Evolutionary conservation across 805 yeast genomes (phyloP).

Genomic region (Candida andamanensis): DNA sequence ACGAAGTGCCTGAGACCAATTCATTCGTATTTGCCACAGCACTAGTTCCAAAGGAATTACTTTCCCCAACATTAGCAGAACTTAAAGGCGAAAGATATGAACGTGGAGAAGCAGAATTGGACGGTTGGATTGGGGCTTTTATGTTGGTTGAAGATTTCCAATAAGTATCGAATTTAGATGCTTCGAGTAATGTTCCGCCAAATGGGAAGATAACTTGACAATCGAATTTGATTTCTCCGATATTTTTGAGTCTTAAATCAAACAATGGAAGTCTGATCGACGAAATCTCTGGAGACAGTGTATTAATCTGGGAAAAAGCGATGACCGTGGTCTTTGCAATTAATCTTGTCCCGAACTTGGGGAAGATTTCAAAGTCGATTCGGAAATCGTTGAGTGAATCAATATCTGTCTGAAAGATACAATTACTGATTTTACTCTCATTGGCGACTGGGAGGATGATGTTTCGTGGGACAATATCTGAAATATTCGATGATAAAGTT

Average conservation of each 20-base stretch:
- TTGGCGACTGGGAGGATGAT: conserved; percentile 73
- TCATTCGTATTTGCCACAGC: conserved; percentile 15
- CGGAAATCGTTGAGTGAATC: conserved; percentile 58
- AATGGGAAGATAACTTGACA: conserved; percentile 88
- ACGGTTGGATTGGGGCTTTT: conserved; percentile 10
- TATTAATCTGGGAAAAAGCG: conserved; percentile 40
- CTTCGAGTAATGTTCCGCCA: conserved; percentile 75
- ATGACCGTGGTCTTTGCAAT: conserved; percentile 86
- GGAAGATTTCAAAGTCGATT: conserved; percentile 85
- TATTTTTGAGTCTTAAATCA: conserved; percentile 72
- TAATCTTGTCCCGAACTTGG: conserved; percentile 89
- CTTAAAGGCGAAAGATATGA: conserved; percentile 35
- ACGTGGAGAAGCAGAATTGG: conserved; percentile 25
- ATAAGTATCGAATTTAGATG: conserved; percentile 89
- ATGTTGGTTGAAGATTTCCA: conserved; percentile 83
- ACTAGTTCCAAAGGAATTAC: conserved; percentile 11
- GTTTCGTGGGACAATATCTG: conserved; percentile 86
- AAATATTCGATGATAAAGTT: conserved; percentile 68
- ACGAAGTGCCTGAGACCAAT: conserved; percentile 12
- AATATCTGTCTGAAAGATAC: conserved; percentile 80
- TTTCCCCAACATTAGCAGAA: conserved; percentile 9
- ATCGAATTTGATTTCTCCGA: conserved; percentile 74
- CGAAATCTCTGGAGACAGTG: conserved; percentile 36
- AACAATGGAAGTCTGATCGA: conserved; percentile 63
- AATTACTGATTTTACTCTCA: conserved; percentile 41